These are phyloP conservation scores for Actinidia polygama DNA, from an alignment of 179 eudicot genomes.

Conservation along the genomic window DNA sequence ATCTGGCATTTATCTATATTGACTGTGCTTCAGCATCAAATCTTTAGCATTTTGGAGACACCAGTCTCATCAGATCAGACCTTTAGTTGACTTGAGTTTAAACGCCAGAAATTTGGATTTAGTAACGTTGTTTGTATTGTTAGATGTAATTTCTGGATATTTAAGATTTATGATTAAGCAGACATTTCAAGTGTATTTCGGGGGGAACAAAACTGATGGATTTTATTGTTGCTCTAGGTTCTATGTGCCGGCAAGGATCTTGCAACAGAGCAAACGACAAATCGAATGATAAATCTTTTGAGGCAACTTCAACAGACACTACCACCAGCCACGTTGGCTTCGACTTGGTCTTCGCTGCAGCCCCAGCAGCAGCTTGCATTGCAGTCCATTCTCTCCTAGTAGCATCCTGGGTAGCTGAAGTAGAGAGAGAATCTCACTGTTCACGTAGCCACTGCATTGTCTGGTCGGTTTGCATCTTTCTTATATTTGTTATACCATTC, in stretches of 20 bases:
- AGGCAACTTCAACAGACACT: conserved; percentile 88
- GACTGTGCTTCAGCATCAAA: too few relatives aligned
- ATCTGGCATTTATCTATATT: too few relatives aligned
- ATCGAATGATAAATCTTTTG: conserved; percentile 74
- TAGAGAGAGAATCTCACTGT: background rate
- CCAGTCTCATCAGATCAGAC: too few relatives aligned
- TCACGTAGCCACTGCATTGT: conserved; percentile 13
- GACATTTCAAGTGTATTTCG: background rate
- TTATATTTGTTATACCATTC: conserved; percentile 42
- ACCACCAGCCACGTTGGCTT: conserved; percentile 80
- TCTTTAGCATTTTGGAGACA: too few relatives aligned
- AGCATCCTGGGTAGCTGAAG: conserved; percentile 6
- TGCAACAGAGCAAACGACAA: conserved; percentile 87
- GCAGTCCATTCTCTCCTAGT: conserved; percentile 79
- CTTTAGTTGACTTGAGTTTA: too few relatives aligned
- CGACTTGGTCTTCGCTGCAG: conserved; percentile 83
- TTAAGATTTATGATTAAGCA: too few relatives aligned
- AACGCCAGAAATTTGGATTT: too few relatives aligned
- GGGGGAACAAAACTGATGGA: background rate
- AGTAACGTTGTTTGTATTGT: too few relatives aligned
- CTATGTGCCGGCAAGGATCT: conserved; percentile 88
- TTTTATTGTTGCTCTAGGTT: conserved; percentile 45
- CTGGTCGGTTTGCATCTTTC: conserved; percentile 19
- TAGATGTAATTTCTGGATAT: too few relatives aligned
- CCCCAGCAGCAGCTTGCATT: conserved; percentile 91